Evolutionary conservation across 1,284 basidiomycete species (phyloP).

Genomic region (Moesziomyces sp.): DNA sequence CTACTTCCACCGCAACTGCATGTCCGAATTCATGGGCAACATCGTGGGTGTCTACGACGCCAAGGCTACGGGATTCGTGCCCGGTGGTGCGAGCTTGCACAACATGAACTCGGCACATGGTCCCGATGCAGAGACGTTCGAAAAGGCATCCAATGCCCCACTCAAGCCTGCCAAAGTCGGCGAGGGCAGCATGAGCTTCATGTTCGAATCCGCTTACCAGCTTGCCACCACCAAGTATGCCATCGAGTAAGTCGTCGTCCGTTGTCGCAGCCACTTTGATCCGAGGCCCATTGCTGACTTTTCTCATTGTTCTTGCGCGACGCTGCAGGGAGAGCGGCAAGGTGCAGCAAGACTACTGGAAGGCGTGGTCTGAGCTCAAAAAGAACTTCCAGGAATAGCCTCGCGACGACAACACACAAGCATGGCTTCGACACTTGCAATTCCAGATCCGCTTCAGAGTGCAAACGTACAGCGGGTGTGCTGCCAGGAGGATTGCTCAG

Average conservation of each 20-base stretch:
- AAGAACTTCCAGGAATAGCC: constrained; percentile 20
- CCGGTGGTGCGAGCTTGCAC: constrained; percentile 59
- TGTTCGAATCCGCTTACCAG: constrained; percentile 62
- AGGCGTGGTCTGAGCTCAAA: constrained; percentile 37
- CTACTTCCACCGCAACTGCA: constrained; percentile 53
- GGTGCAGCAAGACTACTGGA: constrained; percentile 57
- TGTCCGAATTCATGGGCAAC: constrained; percentile 53
- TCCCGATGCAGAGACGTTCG: constrained; percentile 52
- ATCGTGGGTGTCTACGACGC: constrained; percentile 49
- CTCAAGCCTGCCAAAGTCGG: constrained; percentile 50
- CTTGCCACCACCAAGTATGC: constrained; percentile 57
- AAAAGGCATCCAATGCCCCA: constrained; percentile 34
- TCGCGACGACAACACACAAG: too few relatives aligned
- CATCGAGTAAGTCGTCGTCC: constrained; percentile 14
- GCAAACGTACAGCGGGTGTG: background rate
- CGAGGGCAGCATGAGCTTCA: constrained; percentile 57
- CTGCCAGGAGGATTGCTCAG: background rate
- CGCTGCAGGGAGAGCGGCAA: constrained; percentile 46
- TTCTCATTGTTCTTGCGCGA: background rate
- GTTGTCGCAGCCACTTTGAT: too few relatives aligned
- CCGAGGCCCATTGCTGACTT: background rate
- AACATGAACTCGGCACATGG: constrained; percentile 61
- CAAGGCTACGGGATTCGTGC: constrained; percentile 42
- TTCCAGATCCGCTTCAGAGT: background rate
- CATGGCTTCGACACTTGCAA: background rate